phyloP scores from a whole-genome alignment of 2,329 filamentous ascomycete species.

The Diaporthe ilicicola region DNA sequence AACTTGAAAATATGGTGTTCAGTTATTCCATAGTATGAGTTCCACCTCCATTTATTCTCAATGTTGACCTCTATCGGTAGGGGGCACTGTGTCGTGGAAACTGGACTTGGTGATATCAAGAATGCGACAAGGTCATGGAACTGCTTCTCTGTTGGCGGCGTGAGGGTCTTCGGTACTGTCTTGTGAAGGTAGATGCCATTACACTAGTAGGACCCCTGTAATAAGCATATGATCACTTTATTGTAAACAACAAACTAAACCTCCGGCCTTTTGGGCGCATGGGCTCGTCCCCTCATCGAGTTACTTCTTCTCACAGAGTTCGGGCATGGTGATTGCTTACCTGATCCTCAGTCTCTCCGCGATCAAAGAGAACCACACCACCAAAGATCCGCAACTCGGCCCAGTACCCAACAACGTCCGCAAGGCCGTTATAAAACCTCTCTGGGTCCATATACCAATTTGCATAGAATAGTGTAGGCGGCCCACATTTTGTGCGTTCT shows the following conservation, averaged over 20 bases:
- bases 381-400: slow-evolving; percentile 41
- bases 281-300: no score
- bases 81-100: no score
- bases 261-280: no score
- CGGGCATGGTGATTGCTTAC: not conserved
- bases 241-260: no score
- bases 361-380: slow-evolving; percentile 42
- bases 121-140: not conserved
- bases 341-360: slow-evolving; percentile 19
- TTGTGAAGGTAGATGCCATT: not conserved
- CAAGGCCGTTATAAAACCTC: slow-evolving; percentile 33
- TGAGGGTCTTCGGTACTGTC: not conserved
- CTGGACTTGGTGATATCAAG: not conserved
- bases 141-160: not conserved
- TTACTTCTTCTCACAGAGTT: no score
- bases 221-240: no score
- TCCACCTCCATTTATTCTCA: not conserved
- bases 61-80: not conserved
- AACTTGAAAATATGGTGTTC: not conserved
- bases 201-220: not conserved
- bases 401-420: slow-evolving; percentile 40
- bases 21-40: not conserved
- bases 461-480: not conserved
- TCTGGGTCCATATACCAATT: not conserved
- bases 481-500: not conserved